phyloP scores from a whole-genome alignment of 2,329 filamentous ascomycete genomes.

The Colletotrichum kahawae region DNA sequence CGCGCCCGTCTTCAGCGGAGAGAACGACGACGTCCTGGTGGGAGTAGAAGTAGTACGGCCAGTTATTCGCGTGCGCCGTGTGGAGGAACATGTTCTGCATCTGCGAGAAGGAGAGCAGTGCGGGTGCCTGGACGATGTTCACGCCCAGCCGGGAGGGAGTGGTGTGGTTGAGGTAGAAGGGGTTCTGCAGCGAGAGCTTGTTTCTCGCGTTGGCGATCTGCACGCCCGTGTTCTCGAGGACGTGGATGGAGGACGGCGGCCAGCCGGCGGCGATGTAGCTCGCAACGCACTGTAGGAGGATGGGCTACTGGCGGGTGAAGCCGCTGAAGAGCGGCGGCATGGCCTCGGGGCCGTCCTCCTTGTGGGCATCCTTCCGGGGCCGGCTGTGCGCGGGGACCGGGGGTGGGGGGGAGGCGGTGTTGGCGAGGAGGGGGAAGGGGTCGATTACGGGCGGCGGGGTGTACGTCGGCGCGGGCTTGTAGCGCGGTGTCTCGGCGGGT shows the following conservation, averaged over 20 bases:
- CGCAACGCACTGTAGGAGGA: conserved; percentile 60
- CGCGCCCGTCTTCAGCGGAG: conserved; percentile 38
- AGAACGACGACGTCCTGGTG: conserved; percentile 58
- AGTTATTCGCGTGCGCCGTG: conserved; percentile 46
- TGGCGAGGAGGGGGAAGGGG: conserved; percentile 45
- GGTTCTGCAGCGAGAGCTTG: conserved; percentile 56
- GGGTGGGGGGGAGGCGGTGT: conserved; percentile 33
- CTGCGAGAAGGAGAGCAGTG: conserved; percentile 58
- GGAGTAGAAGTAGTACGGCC: conserved; percentile 60
- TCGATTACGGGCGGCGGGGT: conserved; percentile 42
- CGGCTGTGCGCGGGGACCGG: conserved; percentile 50
- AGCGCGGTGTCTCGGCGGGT: conserved; percentile 26
- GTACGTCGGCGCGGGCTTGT: conserved; percentile 37
- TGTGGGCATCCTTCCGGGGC: conserved; percentile 41
- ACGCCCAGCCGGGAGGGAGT: conserved; percentile 56
- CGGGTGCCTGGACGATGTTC: conserved; percentile 54
- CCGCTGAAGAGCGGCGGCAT: conserved; percentile 60
- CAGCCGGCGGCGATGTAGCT: conserved; percentile 65
- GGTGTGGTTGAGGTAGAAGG: conserved; percentile 60
- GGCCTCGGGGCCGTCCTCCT: conserved; percentile 39
- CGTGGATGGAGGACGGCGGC: conserved; percentile 60
- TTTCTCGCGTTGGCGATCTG: conserved; percentile 52
- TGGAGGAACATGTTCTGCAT: conserved; percentile 59
- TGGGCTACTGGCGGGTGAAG: conserved; percentile 61
- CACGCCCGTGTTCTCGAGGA: conserved; percentile 64